A percentile compares a stretch with the other conserved stretches of the same genome.
These are phyloP conservation scores for Lichina pygmaea DNA, from an alignment of 495 filamentous ascomycete species.

Conservation along the genomic window DNA sequence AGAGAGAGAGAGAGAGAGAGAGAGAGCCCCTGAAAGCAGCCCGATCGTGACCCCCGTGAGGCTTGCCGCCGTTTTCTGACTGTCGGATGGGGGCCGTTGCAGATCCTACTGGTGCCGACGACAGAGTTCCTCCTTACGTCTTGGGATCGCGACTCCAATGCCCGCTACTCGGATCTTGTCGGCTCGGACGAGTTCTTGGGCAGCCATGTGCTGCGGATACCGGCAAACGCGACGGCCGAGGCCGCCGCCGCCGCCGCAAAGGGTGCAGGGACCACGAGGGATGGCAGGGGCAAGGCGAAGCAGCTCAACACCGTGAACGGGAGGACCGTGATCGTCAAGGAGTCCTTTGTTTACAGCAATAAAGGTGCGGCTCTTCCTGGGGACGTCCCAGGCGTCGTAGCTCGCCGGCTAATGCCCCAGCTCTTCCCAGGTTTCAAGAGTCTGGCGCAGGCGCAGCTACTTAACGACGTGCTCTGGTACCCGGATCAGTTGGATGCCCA, in stretches of 20 bases:
- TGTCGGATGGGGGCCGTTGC: neutral
- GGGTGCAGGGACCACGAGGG: constrained; percentile 53
- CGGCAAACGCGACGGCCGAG: constrained; percentile 24
- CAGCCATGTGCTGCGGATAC: constrained; percentile 85
- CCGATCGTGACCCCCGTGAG: neutral
- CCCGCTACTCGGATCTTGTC: constrained; percentile 53
- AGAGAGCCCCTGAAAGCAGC: neutral
- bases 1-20: neutral
- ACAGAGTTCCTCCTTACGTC: constrained; percentile 73
- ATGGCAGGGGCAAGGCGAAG: constrained; percentile 78
- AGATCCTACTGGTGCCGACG: constrained; percentile 80
- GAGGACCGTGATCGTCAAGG: constrained; percentile 80
- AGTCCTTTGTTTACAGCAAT: constrained; percentile 79
- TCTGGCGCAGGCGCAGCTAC: constrained; percentile 67
- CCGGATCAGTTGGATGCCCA: constrained; percentile 56
- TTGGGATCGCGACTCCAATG: constrained; percentile 67
- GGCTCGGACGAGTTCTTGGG: constrained; percentile 80
- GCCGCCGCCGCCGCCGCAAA: constrained; percentile 22
- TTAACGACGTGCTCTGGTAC: constrained; percentile 72
- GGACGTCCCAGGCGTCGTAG: neutral
- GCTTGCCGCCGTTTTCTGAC: neutral
- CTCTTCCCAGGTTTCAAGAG: constrained; percentile 54
- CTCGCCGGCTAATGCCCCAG: neutral
- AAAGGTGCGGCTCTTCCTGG: constrained; percentile 34
- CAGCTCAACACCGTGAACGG: constrained; percentile 83